Evolutionary conservation across 805 yeast genomes (phyloP), one percentile per base, ranked within the genome.

Genomic region (Cyberlindnera mrakii): DNA sequence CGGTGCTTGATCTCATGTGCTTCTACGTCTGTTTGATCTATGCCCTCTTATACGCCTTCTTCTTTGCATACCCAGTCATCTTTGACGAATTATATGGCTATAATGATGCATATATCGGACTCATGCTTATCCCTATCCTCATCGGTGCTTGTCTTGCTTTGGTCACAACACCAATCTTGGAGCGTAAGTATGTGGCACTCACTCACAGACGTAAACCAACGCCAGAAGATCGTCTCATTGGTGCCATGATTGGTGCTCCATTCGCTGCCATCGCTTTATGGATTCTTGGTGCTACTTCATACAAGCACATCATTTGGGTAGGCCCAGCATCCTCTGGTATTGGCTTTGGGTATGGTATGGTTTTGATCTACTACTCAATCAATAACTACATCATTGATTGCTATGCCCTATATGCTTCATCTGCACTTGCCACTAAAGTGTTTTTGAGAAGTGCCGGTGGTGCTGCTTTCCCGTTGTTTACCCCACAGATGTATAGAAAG

Each of bases 41-140:
- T 68, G 82, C 96, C n/a, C 71, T 89, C 60, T 71, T 89, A 40
- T 89, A 89, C 58, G 96, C 96, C 11, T 89, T 89, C 71, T 89
- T 89, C 79, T 89, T 88, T 67, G 96, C 97, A 0, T 89, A 85
- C 66, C 97, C 97, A 5, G 95, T 83, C 41, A 86, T 89, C 41
- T 89, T 89, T 62, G 75, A 72, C 43, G 84, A 80, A 43, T 71
- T 88, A 42, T 85, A 89, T 57, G 87, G 80, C 38, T 88, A 71
- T 64, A 72, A 81, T 51, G 95, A 87, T 62, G 85, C 86, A 54
- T 70, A 72, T 41, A 79, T 85, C 52, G 96, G 96, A 30, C 67
- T 89, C 53, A 86, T 90, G 95, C 75, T 85, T 53, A 83, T 89
- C 55, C 96, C 96, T 19, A 89, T 89, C 56, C 67, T 89, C 50